Evolutionary conservation across 345 rosid genomes (phyloP).

Genomic region (Euphorbia peplus): DNA sequence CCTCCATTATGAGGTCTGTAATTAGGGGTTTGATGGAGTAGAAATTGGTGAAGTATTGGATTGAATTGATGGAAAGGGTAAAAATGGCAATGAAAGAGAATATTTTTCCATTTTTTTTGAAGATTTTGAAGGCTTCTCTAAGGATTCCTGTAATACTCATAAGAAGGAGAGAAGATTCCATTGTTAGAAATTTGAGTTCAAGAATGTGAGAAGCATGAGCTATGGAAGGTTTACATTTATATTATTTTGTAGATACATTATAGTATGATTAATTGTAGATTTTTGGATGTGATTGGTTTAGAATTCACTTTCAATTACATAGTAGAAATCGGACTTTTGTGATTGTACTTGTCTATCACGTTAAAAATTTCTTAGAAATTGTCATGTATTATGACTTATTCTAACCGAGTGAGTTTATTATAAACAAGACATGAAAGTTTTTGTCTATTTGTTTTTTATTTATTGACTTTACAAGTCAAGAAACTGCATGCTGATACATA

Average conservation of each 20-base stretch:
- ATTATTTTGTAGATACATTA: neutral
- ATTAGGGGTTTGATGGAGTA: constrained; percentile 31
- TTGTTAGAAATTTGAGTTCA: neutral
- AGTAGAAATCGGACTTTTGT: neutral
- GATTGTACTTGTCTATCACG: neutral
- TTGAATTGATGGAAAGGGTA: constrained; percentile 24
- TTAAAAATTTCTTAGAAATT: neutral
- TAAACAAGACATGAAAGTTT: no score
- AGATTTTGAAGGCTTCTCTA: constrained; percentile 38
- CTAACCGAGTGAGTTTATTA: neutral
- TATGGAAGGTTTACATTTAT: no score
- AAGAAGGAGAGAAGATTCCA: neutral
- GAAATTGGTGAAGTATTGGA: constrained; percentile 26
- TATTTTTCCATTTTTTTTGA: constrained; percentile 36
- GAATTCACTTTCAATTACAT: neutral
- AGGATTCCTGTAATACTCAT: constrained; percentile 29
- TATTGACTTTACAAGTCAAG: no score
- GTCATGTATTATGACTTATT: neutral
- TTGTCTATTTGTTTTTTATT: no score
- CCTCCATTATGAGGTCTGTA: constrained; percentile 21
- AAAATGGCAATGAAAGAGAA: constrained; percentile 36
- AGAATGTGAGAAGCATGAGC: no score
- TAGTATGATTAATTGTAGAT: neutral
- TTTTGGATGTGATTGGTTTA: neutral
- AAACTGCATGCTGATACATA: no score